Evolutionary conservation across 2,329 filamentous ascomycete species (phyloP), one percentile per base, ranked within the genome.

Genomic region (Lojkania enalia): DNA sequence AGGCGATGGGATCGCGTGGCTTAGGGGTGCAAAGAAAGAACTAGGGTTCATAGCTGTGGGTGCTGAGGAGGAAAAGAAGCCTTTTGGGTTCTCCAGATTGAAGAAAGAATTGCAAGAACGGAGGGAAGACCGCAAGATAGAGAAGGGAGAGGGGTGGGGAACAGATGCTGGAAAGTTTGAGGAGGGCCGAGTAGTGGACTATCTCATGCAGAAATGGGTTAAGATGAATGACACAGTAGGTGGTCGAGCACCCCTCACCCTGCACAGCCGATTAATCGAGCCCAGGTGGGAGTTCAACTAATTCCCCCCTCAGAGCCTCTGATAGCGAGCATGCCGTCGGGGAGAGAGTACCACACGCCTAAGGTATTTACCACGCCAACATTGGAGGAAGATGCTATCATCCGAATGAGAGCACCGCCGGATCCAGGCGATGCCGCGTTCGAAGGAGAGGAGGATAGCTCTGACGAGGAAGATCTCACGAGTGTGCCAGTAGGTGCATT

Each of bases 191-290:
- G 86, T 97, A 2, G 77, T 96, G 39, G 88, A 94, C 58, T 89
- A 94, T 83, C 74, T 99, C 23, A 82, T 95, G 58, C 79, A 77
- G 27, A 96, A 96, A 67, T 96, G 94, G 92, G 83, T 82, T 50
- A 94, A 90, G 72, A 83, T 90, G 71, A 99, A 99, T 63, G 90
- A 96, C 69, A 95, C 88, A 14, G 88, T 95, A 72, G 73, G 82
- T 68, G 14, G 6, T n/a, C n/a, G n/a, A n/a, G n/a, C n/a, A n/a
- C n/a, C n/a, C n/a, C n/a, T n/a, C n/a, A n/a, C n/a, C n/a, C n/a
- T n/a, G n/a, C n/a, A n/a, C n/a, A n/a, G n/a, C n/a, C n/a, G n/a
- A n/a, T n/a, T n/a, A n/a, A n/a, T n/a, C n/a, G n/a, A n/a, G n/a
- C n/a, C 2, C 49, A 92, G 84, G 85, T 96, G 59, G 89, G 91